Evolutionary conservation across 345 rosid genomes (phyloP).

Genomic region (Gossypium raimondii): DNA sequence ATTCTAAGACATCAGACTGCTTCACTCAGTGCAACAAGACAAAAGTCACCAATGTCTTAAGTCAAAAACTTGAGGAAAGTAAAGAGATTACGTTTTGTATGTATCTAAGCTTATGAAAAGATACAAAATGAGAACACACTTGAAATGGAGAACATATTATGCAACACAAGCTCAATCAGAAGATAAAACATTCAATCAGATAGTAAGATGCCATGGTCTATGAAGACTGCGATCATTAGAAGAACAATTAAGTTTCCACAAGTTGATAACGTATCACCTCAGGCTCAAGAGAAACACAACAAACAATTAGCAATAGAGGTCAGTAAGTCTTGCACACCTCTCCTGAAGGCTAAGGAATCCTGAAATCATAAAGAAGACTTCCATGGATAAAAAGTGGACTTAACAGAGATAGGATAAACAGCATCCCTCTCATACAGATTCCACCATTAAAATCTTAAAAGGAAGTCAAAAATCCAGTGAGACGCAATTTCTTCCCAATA

Average conservation of each 20-base stretch:
- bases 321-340: neutral
- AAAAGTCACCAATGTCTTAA: neutral
- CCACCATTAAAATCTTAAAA: neutral
- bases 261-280: neutral
- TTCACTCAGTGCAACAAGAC: neutral
- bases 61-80: neutral
- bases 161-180: neutral
- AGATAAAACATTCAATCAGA: neutral
- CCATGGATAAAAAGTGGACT: neutral
- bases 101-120: neutral
- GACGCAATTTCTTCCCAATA: neutral
- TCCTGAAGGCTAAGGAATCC: neutral
- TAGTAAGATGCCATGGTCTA: neutral
- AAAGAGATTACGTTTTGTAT: neutral
- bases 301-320: neutral
- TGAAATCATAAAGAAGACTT: neutral
- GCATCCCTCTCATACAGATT: neutral
- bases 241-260: neutral
- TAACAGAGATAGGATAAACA: neutral
- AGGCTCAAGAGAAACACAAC: neutral
- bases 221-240: neutral
- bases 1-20: neutral
- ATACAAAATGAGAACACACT: conserved; percentile 5
- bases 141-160: neutral
- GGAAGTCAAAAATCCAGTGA: neutral